phyloP scores from a whole-genome alignment of 2,329 filamentous ascomycete species.

The Daldinia eschscholtzii region DNA sequence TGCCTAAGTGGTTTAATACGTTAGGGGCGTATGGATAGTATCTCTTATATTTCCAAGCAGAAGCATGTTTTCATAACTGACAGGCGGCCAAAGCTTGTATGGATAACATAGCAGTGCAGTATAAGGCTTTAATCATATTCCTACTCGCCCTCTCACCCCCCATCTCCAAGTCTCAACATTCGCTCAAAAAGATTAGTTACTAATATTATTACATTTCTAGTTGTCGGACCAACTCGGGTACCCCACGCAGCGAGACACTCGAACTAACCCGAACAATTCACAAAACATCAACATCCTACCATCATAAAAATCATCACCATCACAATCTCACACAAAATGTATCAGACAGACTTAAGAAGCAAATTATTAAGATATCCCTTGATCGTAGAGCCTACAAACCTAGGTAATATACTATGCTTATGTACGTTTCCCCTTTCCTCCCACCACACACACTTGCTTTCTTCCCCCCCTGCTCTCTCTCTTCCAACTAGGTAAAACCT shows the following conservation, averaged over 20 bases:
- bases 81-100: too few relatives aligned
- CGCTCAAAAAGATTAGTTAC: background rate
- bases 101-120: background rate
- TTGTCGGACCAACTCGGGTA: background rate
- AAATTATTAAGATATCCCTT: constrained; percentile 35
- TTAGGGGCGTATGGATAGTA: too few relatives aligned
- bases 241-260: background rate
- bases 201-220: background rate
- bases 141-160: background rate
- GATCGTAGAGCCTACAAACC: constrained; percentile 29
- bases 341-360: constrained; percentile 15
- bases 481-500: constrained; percentile 5
- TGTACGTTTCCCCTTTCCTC: constrained; percentile 15
- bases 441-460: background rate
- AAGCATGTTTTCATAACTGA: too few relatives aligned
- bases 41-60: too few relatives aligned
- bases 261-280: background rate
- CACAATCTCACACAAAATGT: background rate
- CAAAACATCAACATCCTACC: background rate
- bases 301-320: background rate
- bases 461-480: background rate
- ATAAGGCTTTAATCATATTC: background rate
- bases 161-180: background rate
- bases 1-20: too few relatives aligned
- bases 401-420: constrained; percentile 29